Conservation (phyloP, 2,329 filamentous ascomycete species). For the Nigrospora oryzae region DNA sequence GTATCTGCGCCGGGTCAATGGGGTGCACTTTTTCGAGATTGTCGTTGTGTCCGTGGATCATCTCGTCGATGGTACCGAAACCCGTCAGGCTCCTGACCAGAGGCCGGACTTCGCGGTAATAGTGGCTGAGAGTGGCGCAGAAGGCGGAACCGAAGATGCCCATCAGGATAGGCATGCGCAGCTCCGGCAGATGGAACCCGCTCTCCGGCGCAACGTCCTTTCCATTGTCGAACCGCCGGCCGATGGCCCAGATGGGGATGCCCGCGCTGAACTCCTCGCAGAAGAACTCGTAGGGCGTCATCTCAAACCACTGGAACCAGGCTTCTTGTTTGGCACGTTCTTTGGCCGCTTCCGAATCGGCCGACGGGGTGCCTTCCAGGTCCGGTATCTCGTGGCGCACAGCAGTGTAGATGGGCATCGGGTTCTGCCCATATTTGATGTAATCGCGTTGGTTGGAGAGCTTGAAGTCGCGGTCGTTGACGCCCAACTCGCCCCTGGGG, state of each 20-base stretch:
- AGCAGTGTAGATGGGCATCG: conserved; percentile 89
- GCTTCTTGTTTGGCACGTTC: conserved; percentile 54
- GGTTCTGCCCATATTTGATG: conserved; percentile 69
- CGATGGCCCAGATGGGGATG: conserved; percentile 91
- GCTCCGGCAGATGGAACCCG: conserved; percentile 69
- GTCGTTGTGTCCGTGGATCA: conserved; percentile 75
- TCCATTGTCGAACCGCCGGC: conserved; percentile 72
- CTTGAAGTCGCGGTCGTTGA: conserved; percentile 76
- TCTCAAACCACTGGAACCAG: conserved; percentile 98
- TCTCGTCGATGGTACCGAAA: conserved; percentile 67
- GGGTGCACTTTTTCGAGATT: conserved; percentile 89
- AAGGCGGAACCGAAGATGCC: conserved; percentile 97
- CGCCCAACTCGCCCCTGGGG: conserved; percentile 71
- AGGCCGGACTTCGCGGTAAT: conserved; percentile 89
- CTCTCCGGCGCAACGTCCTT: conserved; percentile 54
- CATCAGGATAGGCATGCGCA: conserved; percentile 75
- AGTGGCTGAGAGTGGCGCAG: conserved; percentile 90
- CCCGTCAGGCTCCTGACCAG: conserved; percentile 67
- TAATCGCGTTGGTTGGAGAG: conserved; percentile 78
- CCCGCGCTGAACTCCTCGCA: conserved; percentile 87
- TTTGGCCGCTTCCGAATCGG: conserved; percentile 38
- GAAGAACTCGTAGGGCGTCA: conserved; percentile 90
- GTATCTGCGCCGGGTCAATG: conserved; percentile 83
- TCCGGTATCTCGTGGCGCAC: conserved; percentile 91
- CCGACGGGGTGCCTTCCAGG: conserved; percentile 32